Base-by-base conservation (phyloP, 208 protist genomes). In the Blastocrithidia nonstop region DNA sequence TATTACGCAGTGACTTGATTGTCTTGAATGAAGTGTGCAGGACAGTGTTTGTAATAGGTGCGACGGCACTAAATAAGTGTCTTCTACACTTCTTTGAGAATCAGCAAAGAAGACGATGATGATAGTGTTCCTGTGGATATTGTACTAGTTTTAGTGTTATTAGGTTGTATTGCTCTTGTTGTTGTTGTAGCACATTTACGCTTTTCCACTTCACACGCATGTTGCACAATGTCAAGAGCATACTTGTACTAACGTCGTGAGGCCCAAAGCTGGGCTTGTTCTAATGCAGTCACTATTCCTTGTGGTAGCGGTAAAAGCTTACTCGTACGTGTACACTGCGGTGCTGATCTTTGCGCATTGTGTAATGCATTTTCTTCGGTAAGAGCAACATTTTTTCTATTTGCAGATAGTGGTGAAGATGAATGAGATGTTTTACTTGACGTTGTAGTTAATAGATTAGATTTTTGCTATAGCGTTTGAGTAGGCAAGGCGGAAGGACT, bases 11-110 rank as follows among this genome's bases (percentile, higher is more conserved):
- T n/a, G 83, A 45, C 16, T 66, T n/a, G 60, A 49, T 93, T 93
- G 54, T 93, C 79, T 45, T 93, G 84, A 36, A 89, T 46, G 37
- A 86, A 85, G 32, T 76, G 64, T 1, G 73, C 77, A 15, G 68
- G 72, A 43, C 70, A 62, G n/a, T 50, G 46, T n/a, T 43, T 44
- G 52, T 66, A 66, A 39, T 66, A 66, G 22, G 59, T 61, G 53
- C 66, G 16, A 6, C 73, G 71, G 56, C 83, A 66, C 36, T 74
- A 50, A 40, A 50, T 40, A 46, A 91, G 67, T 32, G 70, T 69
- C 29, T 71, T 66, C 19, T 68, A 54, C 43, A 88, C 71, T 15
- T 61, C 53, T 20, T 67, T 58, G 48, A 82, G 81, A 53, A 82
- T 88, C n/a, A n/a, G n/a, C n/a, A n/a, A n/a, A n/a, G n/a, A n/a